These are phyloP conservation scores for Phalaenopsis hybrid DNA, from an alignment of 116 monocot genomes.

Conservation along the genomic window DNA sequence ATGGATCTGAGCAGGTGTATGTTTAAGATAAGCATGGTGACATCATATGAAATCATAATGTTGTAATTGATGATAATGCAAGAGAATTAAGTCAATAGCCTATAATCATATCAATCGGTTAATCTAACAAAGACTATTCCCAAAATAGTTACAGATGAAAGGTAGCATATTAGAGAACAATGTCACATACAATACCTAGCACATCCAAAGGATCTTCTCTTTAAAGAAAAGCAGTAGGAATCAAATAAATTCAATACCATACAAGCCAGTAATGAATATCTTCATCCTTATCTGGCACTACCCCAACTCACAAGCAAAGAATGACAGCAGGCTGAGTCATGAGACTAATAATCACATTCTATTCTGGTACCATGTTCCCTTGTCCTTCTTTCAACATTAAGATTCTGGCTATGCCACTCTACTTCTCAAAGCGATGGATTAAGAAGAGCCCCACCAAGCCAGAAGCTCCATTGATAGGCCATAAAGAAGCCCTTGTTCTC, in stretches of 20 bases:
- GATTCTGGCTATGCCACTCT: no score
- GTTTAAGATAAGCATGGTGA: background rate
- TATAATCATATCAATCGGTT: background rate
- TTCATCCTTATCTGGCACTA: background rate
- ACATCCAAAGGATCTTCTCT: background rate
- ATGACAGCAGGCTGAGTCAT: no score
- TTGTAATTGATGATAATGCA: background rate
- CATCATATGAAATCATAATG: background rate
- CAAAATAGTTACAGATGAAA: background rate
- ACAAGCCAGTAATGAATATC: background rate
- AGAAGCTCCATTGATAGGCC: background rate
- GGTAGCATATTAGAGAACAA: background rate
- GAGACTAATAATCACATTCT: no score
- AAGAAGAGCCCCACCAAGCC: background rate
- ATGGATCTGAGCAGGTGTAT: background rate
- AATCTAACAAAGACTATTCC: background rate
- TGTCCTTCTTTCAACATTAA: no score
- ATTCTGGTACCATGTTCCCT: no score
- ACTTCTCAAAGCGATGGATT: no score
- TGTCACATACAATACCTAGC: background rate
- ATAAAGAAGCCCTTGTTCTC: conserved; percentile 11
- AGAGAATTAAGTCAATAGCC: background rate
- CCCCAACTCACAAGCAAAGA: background rate
- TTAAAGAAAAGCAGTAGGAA: background rate
- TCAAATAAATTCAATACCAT: background rate